Conservation (phyloP, 306 rosid genomes). For the Gastrolobium villosum region DNA sequence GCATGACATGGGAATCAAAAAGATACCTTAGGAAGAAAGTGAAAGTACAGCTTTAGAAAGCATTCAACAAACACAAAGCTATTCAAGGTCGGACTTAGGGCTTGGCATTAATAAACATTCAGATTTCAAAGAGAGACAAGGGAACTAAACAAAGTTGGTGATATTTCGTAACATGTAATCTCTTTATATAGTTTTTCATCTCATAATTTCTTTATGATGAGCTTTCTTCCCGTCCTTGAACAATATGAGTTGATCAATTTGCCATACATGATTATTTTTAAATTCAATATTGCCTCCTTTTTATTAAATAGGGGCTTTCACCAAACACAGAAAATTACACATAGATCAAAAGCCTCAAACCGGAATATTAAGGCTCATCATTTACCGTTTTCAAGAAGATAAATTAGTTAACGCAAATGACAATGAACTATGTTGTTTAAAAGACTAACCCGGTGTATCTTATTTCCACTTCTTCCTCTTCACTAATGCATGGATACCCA, state of each 20-base stretch:
- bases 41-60: background rate
- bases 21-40: background rate
- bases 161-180: conserved; percentile 5
- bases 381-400: background rate
- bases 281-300: background rate
- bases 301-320: no score
- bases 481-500: conserved; percentile 12
- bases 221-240: conserved; percentile 1
- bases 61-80: conserved; percentile 5
- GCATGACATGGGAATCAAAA: background rate
- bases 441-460: background rate
- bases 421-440: background rate
- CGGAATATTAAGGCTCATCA: background rate
- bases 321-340: background rate
- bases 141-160: background rate
- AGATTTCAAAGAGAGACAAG: background rate
- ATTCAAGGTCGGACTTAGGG: background rate
- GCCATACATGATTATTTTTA: background rate
- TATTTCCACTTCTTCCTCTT: background rate
- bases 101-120: conserved; percentile 26
- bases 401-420: conserved; percentile 3
- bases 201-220: background rate
- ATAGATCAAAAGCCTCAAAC: conserved; percentile 6
- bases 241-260: conserved; percentile 20
- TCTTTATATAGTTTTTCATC: background rate